These are phyloP conservation scores for Boletus rufocinnamomeus DNA, from an alignment of 768 basidiomycete genomes.

Conservation along the genomic window DNA sequence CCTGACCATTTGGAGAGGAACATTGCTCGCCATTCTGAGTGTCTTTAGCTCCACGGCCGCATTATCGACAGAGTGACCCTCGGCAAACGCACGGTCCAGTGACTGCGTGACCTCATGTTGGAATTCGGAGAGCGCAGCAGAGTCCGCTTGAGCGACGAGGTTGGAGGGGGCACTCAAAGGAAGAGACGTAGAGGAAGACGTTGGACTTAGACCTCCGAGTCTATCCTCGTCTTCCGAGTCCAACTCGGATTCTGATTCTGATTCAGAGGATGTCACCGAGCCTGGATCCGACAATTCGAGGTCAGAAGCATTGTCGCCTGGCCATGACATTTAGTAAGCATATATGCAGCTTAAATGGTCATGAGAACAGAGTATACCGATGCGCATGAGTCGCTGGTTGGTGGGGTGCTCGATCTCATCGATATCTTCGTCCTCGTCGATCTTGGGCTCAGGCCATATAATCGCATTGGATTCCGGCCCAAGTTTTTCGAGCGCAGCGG, in stretches of 20 bases:
- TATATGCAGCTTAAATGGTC: background rate
- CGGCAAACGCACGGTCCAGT: constrained; percentile 88
- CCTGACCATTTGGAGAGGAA: constrained; percentile 79
- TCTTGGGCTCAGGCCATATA: constrained; percentile 72
- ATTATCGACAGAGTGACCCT: constrained; percentile 90
- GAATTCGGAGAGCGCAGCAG: constrained; percentile 68
- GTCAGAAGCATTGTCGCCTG: constrained; percentile 64
- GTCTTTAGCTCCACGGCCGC: constrained; percentile 95
- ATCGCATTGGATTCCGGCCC: constrained; percentile 77
- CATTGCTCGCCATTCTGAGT: constrained; percentile 95
- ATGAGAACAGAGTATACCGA: constrained; percentile 48
- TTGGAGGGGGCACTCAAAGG: constrained; percentile 43
- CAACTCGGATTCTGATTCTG: constrained; percentile 43
- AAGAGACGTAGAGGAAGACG: constrained; percentile 52
- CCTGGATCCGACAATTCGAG: constrained; percentile 61
- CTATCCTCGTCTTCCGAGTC: constrained; percentile 45
- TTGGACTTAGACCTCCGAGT: constrained; percentile 35
- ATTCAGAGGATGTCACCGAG: constrained; percentile 54
- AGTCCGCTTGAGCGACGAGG: constrained; percentile 39
- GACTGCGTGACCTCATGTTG: constrained; percentile 75
- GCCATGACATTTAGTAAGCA: constrained; percentile 2
- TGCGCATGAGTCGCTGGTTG: constrained; percentile 73
- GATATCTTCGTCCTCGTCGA: constrained; percentile 63
- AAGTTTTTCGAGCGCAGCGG: constrained; percentile 45
- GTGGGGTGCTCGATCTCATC: constrained; percentile 62